phyloP scores from a whole-genome alignment of 495 filamentous ascomycete genomes.

The Aspergillus cavernicola region DNA sequence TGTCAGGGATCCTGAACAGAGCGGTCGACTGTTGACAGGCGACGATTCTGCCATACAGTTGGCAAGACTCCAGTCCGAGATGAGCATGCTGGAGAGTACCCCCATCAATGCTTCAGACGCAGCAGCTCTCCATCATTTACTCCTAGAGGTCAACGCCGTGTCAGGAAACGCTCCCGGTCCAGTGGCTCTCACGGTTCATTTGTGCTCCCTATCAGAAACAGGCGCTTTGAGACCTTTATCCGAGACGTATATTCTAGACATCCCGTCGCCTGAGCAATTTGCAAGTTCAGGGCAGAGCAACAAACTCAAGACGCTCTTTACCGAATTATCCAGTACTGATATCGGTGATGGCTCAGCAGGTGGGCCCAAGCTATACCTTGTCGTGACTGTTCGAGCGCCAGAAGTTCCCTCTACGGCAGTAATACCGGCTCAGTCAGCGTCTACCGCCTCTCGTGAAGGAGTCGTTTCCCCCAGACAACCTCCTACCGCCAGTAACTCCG shows the following conservation, averaged over 20 bases:
- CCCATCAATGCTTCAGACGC: constrained; percentile 64
- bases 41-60: constrained; percentile 92
- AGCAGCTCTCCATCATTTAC: constrained; percentile 74
- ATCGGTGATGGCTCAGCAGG: constrained; percentile 70
- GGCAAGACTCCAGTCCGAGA: constrained; percentile 85
- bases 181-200: constrained; percentile 72
- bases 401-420: constrained; percentile 48
- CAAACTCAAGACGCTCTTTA: constrained; percentile 80
- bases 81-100: constrained; percentile 85
- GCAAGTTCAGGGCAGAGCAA: constrained; percentile 52
- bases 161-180: constrained; percentile 66
- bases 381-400: constrained; percentile 73
- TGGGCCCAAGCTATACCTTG: constrained; percentile 69
- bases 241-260: constrained; percentile 76
- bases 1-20: constrained; percentile 78
- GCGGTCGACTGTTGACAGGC: constrained; percentile 82
- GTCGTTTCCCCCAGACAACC: constrained; percentile 29
- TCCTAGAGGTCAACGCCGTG: constrained; percentile 79
- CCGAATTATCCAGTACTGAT: constrained; percentile 76
- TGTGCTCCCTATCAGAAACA: constrained; percentile 65
- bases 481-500: constrained; percentile 26
- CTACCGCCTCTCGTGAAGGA: constrained; percentile 37
- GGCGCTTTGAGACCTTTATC: constrained; percentile 64
- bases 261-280: constrained; percentile 68
- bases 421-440: constrained; percentile 22